phyloP scores from a whole-genome alignment of 177 flowering plant genomes.

The Vitis hybrid region DNA sequence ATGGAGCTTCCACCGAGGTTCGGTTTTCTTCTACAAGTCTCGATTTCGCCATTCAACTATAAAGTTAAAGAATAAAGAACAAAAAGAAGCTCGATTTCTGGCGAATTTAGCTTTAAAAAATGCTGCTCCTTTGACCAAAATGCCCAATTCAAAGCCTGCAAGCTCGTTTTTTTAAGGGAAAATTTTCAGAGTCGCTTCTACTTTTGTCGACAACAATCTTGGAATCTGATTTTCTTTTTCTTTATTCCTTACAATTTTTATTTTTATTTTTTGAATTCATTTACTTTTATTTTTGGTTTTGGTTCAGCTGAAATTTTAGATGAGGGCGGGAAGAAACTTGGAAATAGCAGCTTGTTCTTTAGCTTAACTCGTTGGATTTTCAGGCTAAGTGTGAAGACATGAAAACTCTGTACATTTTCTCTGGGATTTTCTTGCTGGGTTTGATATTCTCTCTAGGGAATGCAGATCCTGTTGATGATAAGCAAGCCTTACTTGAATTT shows the following conservation, averaged over 20 bases:
- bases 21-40: neutral
- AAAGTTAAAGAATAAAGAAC: constrained; percentile 20
- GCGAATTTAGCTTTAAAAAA: constrained; percentile 17
- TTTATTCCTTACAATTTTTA: constrained; percentile 11
- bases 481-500: constrained; percentile 79
- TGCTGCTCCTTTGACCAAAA: constrained; percentile 25
- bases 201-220: constrained; percentile 43
- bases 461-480: constrained; percentile 65
- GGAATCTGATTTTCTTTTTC: constrained; percentile 25
- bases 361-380: neutral
- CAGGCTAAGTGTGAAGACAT: constrained; percentile 9
- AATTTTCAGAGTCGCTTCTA: constrained; percentile 13
- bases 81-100: constrained; percentile 29
- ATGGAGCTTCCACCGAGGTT: neutral
- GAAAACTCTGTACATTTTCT: constrained; percentile 27
- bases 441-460: constrained; percentile 16
- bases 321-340: constrained; percentile 4
- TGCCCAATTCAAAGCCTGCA: constrained; percentile 28
- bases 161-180: constrained; percentile 25
- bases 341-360: constrained; percentile 21
- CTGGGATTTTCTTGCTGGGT: constrained; percentile 25
- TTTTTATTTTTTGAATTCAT: constrained; percentile 3
- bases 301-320: neutral
- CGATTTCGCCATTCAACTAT: neutral
- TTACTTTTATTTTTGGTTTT: neutral